Base-by-base conservation (phyloP, 768 basidiomycete genomes). In the Panus rudis region DNA sequence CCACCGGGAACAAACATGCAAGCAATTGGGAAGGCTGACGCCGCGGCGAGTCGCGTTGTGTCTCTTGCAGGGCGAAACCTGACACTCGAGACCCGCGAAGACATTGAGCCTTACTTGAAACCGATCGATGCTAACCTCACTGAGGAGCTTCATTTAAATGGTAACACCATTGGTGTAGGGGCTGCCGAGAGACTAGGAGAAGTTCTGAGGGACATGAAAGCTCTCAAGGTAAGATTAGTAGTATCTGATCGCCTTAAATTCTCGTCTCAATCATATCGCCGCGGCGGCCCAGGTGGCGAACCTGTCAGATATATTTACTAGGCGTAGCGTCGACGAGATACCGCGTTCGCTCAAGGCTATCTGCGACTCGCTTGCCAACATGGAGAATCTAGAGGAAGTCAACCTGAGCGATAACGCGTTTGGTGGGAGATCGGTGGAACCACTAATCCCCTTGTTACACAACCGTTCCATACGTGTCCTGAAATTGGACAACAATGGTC, bases 291-390 rank as follows among this genome's bases (percentile, higher is more conserved):
- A 98, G 96, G 69, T 94, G 46, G 94, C 93, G 52, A 84, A 98
- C 69, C 88, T 97, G 51, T 86, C 91, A 24, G 94, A 97, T 66
- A 93, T 99, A 64, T 99, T 99, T 68, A 97, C 94, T 2, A 89
- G 93, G 42, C 88, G 94, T 51, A 76, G 94, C 56, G 97, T 97
- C 68, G 73, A 79, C 48, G 94, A 99, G 63, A 98, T 99, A 59
- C 96, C 94, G 4, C 74, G 67, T 45, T 90, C 96, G 13, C 80
- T 99, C 35, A 75, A 80, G 27, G 84, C 89, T 26, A 77, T 99
- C 52, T 96, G 93, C 61, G 79, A 90, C 54, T 80, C 92, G 11
- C 78, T 99, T 48, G 79, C 79, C 55, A 72, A 78, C 55, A 89
- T 89, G 57, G 73, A 79, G 4, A 78, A 84, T 3, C 81, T 99